These are phyloP conservation scores for Cercospora nicotianae DNA, from an alignment of 2,329 filamentous ascomycete species.

Conservation along the genomic window DNA sequence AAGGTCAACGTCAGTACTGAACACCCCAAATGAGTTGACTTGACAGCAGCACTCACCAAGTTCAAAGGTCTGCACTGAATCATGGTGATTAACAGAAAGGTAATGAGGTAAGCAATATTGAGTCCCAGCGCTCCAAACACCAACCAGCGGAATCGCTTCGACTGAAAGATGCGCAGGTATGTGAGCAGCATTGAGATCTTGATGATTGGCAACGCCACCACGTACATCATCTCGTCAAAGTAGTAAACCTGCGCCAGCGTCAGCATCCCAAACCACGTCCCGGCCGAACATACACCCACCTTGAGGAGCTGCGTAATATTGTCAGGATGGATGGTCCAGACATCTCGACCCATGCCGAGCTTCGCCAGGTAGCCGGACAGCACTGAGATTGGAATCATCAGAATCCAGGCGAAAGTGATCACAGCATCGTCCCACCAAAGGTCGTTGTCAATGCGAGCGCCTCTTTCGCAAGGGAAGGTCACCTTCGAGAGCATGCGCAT, in stretches of 20 bases:
- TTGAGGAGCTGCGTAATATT: conserved; percentile 22
- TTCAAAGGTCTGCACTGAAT: conserved; percentile 15
- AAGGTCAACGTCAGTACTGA: background rate
- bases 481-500: conserved; percentile 16
- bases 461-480: conserved; percentile 14
- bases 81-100: conserved; percentile 8
- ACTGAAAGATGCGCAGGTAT: conserved; percentile 15
- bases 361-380: conserved; percentile 12
- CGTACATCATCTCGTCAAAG: conserved; percentile 18
- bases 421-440: conserved; percentile 25
- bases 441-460: conserved; percentile 18
- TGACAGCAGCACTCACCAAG: background rate
- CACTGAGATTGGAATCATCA: conserved; percentile 20
- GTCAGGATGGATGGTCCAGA: conserved; percentile 23
- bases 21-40: no score
- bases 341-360: conserved; percentile 17
- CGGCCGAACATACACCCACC: background rate
- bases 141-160: conserved; percentile 8
- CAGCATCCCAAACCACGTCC: background rate
- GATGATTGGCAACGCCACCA: conserved; percentile 9
- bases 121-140: conserved; percentile 6
- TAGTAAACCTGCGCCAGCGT: conserved; percentile 17
- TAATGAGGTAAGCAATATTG: conserved; percentile 8
- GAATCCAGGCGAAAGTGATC: conserved; percentile 17
- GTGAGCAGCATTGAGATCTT: conserved; percentile 17